These are phyloP conservation scores for Brassica hybrid DNA, from an alignment of 441 rosid genomes.

Conservation along the genomic window DNA sequence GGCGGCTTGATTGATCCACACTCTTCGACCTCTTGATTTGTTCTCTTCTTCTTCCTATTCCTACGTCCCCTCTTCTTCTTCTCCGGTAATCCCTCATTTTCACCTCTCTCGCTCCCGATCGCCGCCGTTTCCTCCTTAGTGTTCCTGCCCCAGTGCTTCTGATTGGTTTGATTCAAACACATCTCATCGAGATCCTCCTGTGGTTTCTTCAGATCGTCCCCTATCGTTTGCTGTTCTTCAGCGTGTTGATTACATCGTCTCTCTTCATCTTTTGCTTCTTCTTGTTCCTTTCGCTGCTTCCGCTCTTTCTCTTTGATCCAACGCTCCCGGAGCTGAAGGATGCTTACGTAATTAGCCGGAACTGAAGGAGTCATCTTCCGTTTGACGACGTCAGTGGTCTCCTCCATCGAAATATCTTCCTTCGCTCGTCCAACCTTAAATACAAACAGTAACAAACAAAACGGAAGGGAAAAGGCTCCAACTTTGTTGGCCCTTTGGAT, in stretches of 20 bases:
- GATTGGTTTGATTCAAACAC: background rate
- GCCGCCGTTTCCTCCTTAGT: background rate
- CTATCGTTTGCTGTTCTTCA: constrained; percentile 7
- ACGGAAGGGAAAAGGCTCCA: too few species aligned
- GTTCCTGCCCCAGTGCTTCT: background rate
- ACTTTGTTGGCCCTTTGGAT: too few species aligned
- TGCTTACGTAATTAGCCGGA: constrained; percentile 37
- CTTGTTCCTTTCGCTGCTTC: constrained; percentile 30
- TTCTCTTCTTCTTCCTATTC: too few species aligned
- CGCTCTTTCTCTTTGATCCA: constrained; percentile 32
- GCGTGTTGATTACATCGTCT: constrained; percentile 16
- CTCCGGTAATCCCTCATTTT: too few species aligned
- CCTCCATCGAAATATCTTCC: constrained; percentile 20
- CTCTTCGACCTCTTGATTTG: too few species aligned
- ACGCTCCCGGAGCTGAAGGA: constrained; percentile 35
- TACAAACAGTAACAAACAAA: too few species aligned
- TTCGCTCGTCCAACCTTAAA: background rate
- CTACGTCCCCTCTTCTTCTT: too few species aligned
- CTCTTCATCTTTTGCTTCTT: constrained; percentile 15
- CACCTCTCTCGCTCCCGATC: too few species aligned
- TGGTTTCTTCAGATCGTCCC: constrained; percentile 26
- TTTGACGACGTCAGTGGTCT: background rate
- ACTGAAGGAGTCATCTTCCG: constrained; percentile 13
- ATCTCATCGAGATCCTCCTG: constrained; percentile 1
- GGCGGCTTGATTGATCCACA: too few species aligned